phyloP scores from a whole-genome alignment of 2,329 filamentous ascomycete species.

The Xylaria sp. region DNA sequence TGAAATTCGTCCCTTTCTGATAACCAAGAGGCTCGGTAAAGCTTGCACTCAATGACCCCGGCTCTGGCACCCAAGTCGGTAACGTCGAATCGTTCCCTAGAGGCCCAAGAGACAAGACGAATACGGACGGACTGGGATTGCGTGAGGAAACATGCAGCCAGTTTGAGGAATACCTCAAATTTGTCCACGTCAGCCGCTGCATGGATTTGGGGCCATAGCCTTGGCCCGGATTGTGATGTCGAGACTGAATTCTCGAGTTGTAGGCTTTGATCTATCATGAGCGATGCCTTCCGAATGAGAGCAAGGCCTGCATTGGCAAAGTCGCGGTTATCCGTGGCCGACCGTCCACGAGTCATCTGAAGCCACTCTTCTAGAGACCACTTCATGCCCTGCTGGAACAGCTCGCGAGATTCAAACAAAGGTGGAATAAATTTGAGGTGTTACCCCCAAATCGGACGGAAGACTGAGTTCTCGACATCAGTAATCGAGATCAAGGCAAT shows the following conservation, averaged over 20 bases:
- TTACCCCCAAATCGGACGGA: not conserved
- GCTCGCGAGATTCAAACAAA: conserved; percentile 7
- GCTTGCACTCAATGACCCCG: not conserved
- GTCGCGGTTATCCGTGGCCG: conserved; percentile 11
- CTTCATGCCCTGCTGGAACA: conserved; percentile 9
- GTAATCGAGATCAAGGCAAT: not conserved
- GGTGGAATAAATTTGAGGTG: conserved; percentile 11
- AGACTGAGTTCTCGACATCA: not conserved
- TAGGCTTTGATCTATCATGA: conserved; percentile 17
- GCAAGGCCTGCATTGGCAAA: conserved; percentile 14
- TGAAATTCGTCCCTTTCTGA: not conserved
- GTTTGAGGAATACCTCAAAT: conserved; percentile 18
- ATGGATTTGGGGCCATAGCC: conserved; percentile 5
- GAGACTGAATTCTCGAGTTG: not conserved
- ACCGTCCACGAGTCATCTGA: conserved; percentile 6
- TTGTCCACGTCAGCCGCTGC: not conserved
- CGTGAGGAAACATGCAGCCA: conserved; percentile 17
- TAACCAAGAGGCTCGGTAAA: not conserved
- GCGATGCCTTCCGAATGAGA: conserved; percentile 4
- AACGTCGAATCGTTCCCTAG: not conserved
- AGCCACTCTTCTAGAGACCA: conserved; percentile 21
- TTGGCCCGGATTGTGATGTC: not conserved
- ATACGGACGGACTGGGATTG: not conserved
- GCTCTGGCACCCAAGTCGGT: conserved; percentile 8
- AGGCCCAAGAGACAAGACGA: not conserved